Conservation (phyloP, 495 filamentous ascomycete genomes). For the Zalerion maritima region DNA sequence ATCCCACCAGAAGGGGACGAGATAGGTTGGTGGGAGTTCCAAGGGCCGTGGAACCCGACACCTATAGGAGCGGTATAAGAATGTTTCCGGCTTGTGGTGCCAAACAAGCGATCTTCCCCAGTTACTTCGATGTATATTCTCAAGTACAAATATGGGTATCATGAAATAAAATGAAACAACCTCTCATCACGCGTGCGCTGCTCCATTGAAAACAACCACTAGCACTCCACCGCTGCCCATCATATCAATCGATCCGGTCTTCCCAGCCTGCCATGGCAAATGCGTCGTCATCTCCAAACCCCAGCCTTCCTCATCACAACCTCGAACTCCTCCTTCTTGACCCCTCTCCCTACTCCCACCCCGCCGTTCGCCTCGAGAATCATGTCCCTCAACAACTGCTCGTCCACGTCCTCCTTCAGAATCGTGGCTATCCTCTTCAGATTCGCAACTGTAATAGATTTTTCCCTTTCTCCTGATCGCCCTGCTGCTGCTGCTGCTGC, state of each 20-base stretch:
- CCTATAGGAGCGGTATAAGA: slow-evolving; percentile 46
- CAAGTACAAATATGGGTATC: no score
- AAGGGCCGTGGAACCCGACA: slow-evolving; percentile 43
- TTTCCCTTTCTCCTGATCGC: slow-evolving; percentile 14
- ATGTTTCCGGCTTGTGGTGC: no score
- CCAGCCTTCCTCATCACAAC: slow-evolving; percentile 74
- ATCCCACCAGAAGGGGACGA: slow-evolving; percentile 3
- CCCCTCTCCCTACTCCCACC: slow-evolving; percentile 52
- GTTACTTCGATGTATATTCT: no score
- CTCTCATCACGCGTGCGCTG: no score
- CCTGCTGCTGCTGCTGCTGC: slow-evolving; percentile 25
- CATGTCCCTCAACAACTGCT: slow-evolving; percentile 80
- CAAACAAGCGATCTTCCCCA: no score
- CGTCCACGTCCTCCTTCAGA: slow-evolving; percentile 66
- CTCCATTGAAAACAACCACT: no score
- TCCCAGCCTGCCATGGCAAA: no score
- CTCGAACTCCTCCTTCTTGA: slow-evolving; percentile 67
- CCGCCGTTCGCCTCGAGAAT: slow-evolving; percentile 83
- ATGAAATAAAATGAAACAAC: no score
- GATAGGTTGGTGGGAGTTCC: slow-evolving; percentile 36
- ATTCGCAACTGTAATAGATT: slow-evolving; percentile 57
- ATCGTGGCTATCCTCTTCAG: slow-evolving; percentile 66
- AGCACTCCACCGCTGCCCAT: no score
- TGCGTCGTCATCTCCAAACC: slow-evolving; percentile 48
- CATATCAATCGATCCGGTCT: no score